Conservation (phyloP, 192 early-diverging fungal species). For the Ambispora gerdemannii region DNA sequence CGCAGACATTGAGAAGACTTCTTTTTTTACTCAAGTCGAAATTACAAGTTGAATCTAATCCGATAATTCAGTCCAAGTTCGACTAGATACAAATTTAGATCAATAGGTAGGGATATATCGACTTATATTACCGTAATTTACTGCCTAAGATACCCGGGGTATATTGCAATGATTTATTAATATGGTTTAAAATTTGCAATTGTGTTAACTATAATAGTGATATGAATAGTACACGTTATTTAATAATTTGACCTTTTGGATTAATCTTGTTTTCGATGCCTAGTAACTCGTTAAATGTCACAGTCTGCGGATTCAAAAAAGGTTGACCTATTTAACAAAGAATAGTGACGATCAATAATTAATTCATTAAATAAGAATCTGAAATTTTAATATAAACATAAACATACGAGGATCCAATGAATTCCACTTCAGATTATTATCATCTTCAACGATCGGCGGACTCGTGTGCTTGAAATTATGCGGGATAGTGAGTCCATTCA, state of each 20-base stretch:
- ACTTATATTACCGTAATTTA: too few relatives aligned
- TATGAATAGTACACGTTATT: too few relatives aligned
- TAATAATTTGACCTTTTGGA: slow-evolving; percentile 38
- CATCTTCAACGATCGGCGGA: slow-evolving; percentile 37
- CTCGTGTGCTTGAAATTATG: slow-evolving; percentile 76
- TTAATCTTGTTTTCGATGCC: slow-evolving; percentile 73
- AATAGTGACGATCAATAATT: slow-evolving; percentile 22
- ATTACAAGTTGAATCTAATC: too few relatives aligned
- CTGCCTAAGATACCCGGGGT: too few relatives aligned
- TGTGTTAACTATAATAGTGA: too few relatives aligned
- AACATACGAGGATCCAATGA: slow-evolving; percentile 37
- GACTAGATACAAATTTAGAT: too few relatives aligned
- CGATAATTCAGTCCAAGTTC: too few relatives aligned
- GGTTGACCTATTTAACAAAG: slow-evolving; percentile 38
- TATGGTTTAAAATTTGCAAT: too few relatives aligned
- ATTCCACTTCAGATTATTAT: slow-evolving; percentile 36
- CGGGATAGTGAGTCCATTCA: slow-evolving; percentile 64
- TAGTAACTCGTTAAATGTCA: slow-evolving; percentile 66
- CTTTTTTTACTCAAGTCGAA: too few relatives aligned
- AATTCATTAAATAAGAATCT: slow-evolving; percentile 1
- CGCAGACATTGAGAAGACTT: too few relatives aligned
- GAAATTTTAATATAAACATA: neutral
- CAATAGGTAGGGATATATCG: too few relatives aligned
- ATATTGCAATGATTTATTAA: too few relatives aligned
- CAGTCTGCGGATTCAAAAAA: slow-evolving; percentile 84